Evolutionary conservation across 805 yeast genomes (phyloP).

Genomic region (Jamesozyma rosinii): DNA sequence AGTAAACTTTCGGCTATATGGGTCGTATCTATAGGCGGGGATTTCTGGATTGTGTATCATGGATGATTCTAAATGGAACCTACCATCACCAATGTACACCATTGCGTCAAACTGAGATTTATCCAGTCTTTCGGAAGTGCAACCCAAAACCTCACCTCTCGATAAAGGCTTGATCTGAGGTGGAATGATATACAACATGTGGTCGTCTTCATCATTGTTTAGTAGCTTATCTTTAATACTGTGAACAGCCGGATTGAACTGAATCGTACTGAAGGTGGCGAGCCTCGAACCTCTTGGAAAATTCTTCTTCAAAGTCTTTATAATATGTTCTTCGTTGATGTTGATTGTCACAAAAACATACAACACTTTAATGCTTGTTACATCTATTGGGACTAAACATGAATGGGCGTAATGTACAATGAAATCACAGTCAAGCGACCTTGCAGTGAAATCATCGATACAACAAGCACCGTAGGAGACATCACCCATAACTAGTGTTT

Average conservation of each 20-base stretch:
- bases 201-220: conserved; percentile 35
- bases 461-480: conserved; percentile 98
- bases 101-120: conserved; percentile 60
- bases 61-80: conserved; percentile 90
- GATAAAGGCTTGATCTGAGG: conserved; percentile 92
- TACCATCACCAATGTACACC: conserved; percentile 90
- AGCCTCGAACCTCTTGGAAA: conserved; percentile 54
- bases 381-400: conserved; percentile 89
- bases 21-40: conserved; percentile 91
- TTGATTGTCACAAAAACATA: conserved; percentile 90
- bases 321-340: conserved; percentile 73
- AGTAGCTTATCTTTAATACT: conserved; percentile 55
- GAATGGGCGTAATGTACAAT: conserved; percentile 96
- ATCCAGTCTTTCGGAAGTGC: conserved; percentile 80
- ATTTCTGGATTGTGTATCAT: conserved; percentile 94
- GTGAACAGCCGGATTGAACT: conserved; percentile 91
- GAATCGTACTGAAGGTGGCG: conserved; percentile 92
- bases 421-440: conserved; percentile 86
- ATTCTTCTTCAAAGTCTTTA: conserved; percentile 66
- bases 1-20: conserved; percentile 86
- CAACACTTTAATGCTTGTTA: conserved; percentile 83
- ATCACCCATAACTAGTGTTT: conserved; percentile 93
- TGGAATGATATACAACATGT: conserved; percentile 53
- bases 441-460: conserved; percentile 91
- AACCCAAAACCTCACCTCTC: conserved; percentile 92